Evolutionary conservation across 2,329 filamentous ascomycete genomes (phyloP).

Genomic region (Davidsoniella eucalypti): DNA sequence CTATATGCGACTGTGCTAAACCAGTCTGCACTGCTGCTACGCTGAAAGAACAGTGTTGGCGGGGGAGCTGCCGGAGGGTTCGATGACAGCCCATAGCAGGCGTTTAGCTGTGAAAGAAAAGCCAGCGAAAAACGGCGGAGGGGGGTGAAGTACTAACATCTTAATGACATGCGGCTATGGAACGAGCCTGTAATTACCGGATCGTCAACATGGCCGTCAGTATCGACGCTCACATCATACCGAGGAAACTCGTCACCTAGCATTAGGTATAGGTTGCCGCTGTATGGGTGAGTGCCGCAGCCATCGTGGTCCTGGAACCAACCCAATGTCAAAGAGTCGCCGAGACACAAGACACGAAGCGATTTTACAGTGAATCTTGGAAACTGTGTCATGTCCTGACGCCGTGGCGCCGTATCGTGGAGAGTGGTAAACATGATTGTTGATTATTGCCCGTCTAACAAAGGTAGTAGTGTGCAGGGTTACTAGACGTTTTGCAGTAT

Average conservation of each 20-base stretch:
- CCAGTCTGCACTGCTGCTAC: too few relatives aligned
- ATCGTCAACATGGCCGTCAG: conserved; percentile 37
- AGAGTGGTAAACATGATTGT: conserved; percentile 9
- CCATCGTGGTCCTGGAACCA: conserved; percentile 25
- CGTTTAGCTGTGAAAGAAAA: neutral
- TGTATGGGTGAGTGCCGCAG: conserved; percentile 35
- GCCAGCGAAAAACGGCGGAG: neutral
- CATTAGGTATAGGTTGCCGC: conserved; percentile 27
- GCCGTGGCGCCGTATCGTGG: conserved; percentile 2
- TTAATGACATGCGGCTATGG: conserved; percentile 18
- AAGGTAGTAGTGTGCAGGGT: neutral
- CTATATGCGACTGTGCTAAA: too few relatives aligned
- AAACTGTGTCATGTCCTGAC: neutral
- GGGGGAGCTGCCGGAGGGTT: too few relatives aligned
- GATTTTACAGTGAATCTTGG: conserved; percentile 14
- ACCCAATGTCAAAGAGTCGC: conserved; percentile 46
- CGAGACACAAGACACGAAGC: conserved; percentile 45
- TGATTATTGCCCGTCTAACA: neutral
- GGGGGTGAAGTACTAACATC: conserved; percentile 20
- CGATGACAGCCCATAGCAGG: neutral
- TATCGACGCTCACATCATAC: conserved; percentile 25
- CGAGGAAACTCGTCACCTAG: conserved; percentile 30
- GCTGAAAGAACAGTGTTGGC: too few relatives aligned
- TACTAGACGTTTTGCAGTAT: neutral
- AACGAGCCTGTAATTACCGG: conserved; percentile 24